Evolutionary conservation across 1,139 yeast species (phyloP).

Genomic region (Pneumocystis jirovecii): DNA sequence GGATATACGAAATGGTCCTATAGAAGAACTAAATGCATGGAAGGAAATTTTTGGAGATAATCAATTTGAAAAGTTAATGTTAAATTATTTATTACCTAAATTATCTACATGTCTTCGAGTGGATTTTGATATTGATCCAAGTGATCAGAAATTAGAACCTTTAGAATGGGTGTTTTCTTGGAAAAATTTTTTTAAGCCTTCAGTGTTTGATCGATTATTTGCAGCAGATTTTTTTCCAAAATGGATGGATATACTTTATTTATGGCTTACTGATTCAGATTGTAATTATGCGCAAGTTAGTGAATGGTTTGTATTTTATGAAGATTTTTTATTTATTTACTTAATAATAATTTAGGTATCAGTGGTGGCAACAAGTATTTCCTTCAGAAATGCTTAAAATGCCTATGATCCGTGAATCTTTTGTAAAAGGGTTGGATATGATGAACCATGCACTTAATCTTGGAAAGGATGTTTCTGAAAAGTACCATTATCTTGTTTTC

Average conservation of each 20-base stretch:
- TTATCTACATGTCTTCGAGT: slow-evolving; percentile 20
- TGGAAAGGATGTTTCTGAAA: slow-evolving; percentile 14
- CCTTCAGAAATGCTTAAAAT: slow-evolving; percentile 16
- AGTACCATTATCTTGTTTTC: slow-evolving; percentile 6
- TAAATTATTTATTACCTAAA: slow-evolving; percentile 24
- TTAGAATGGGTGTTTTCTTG: slow-evolving; percentile 20
- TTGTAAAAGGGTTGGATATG: slow-evolving; percentile 23
- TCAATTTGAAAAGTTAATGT: slow-evolving; percentile 19
- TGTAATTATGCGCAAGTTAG: slow-evolving; percentile 19
- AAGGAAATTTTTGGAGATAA: slow-evolving; percentile 27
- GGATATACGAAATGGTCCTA: slow-evolving; percentile 21
- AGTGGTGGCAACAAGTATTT: slow-evolving; percentile 16
- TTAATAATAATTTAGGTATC: neutral
- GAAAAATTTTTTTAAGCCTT: slow-evolving; percentile 18
- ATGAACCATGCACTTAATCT: slow-evolving; percentile 24
- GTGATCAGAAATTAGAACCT: slow-evolving; percentile 20
- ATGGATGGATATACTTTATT: slow-evolving; percentile 21
- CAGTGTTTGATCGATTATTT: slow-evolving; percentile 19
- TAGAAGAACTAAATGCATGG: slow-evolving; percentile 27
- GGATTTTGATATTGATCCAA: slow-evolving; percentile 22
- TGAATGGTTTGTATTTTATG: slow-evolving; percentile 25
- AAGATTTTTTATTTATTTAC: neutral
- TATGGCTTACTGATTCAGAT: slow-evolving; percentile 20
- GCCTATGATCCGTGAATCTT: slow-evolving; percentile 18
- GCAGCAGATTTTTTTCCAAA: slow-evolving; percentile 23